Conservation (phyloP, 208 protist genomes). For the Polymyxa betae region DNA sequence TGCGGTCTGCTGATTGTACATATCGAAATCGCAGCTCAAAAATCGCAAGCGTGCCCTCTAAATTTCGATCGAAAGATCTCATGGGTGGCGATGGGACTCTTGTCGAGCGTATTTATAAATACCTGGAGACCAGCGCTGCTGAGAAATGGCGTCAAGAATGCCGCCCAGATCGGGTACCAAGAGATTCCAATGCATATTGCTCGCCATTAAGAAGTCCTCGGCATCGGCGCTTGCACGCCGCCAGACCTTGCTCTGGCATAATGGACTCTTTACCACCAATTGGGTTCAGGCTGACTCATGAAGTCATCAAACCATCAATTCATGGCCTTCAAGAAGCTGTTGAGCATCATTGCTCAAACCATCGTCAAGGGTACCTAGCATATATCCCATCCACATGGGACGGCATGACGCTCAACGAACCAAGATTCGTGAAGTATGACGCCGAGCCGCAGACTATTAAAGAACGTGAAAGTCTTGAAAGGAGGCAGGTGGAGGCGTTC, state of each 20-base stretch:
- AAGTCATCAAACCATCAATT: not conserved
- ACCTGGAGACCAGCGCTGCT: not conserved
- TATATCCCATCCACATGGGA: not conserved
- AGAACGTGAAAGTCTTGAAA: not conserved
- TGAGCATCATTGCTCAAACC: not conserved
- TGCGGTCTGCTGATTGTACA: not conserved
- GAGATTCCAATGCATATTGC: not conserved
- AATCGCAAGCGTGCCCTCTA: not conserved
- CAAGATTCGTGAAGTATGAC: not conserved
- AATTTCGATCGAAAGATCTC: too few relatives aligned
- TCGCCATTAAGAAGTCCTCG: conserved; percentile 40
- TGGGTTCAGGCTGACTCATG: not conserved
- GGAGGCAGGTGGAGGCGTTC: not conserved
- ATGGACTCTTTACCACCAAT: conserved; percentile 1
- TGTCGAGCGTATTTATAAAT: not conserved
- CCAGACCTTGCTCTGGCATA: not conserved
- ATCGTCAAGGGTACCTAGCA: not conserved
- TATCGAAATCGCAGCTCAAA: not conserved
- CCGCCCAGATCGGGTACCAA: not conserved
- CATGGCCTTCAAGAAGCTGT: not conserved
- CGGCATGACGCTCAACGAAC: not conserved
- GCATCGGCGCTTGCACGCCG: too few relatives aligned
- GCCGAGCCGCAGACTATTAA: not conserved
- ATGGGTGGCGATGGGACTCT: too few relatives aligned
- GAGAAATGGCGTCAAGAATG: not conserved